Evolutionary conservation across 768 basidiomycete genomes (phyloP).

Genomic region (Podaxis pistillaris): DNA sequence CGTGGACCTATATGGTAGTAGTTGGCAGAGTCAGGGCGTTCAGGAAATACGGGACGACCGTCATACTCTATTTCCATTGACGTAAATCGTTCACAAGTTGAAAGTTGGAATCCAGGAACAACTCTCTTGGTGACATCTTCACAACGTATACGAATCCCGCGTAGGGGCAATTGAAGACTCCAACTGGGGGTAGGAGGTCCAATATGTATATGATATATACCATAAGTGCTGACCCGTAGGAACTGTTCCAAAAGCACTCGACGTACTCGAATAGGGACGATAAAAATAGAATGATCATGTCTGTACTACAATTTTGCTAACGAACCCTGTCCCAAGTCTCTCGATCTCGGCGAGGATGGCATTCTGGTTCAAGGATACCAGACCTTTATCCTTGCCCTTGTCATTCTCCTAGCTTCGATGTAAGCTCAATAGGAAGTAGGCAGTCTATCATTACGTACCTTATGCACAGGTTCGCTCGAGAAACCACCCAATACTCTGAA

Average conservation of each 20-base stretch:
- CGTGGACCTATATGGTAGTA: too few relatives aligned
- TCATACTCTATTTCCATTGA: too few relatives aligned
- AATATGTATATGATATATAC: neutral
- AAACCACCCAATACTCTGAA: constrained; percentile 86
- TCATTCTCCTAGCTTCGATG: constrained; percentile 31
- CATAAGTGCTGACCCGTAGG: neutral
- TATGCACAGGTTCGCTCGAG: constrained; percentile 59
- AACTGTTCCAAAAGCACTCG: neutral
- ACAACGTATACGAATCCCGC: too few relatives aligned
- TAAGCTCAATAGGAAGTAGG: neutral
- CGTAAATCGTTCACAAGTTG: too few relatives aligned
- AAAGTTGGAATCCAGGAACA: too few relatives aligned
- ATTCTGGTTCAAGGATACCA: constrained; percentile 64
- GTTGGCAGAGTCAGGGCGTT: too few relatives aligned
- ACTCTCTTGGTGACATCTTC: too few relatives aligned
- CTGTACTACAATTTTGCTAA: constrained; percentile 29
- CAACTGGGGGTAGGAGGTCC: too few relatives aligned
- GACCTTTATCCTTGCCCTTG: constrained; percentile 52
- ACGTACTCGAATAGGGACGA: neutral
- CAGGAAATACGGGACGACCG: too few relatives aligned
- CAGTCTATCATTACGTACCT: constrained; percentile 25
- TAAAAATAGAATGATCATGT: neutral
- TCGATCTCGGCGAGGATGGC: constrained; percentile 74
- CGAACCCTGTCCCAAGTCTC: constrained; percentile 67
- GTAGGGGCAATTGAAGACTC: too few relatives aligned